phyloP scores from a whole-genome alignment of 1,284 basidiomycete species.

The Peniophora sp. region DNA sequence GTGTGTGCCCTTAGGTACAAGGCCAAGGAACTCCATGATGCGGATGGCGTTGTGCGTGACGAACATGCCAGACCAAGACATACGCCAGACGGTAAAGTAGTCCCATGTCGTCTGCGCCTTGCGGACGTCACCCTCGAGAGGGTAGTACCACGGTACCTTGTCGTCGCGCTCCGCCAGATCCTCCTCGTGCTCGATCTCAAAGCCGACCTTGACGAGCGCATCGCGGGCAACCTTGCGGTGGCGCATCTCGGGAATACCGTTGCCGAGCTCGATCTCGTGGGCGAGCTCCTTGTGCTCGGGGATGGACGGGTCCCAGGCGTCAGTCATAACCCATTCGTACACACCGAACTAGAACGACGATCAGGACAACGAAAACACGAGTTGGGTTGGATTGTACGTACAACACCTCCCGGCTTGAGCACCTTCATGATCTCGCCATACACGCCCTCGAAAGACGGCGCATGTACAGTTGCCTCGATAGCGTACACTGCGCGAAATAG shows the following conservation, averaged over 20 bases:
- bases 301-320: slow-evolving; percentile 82
- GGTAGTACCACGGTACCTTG: slow-evolving; percentile 90
- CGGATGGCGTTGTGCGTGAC: slow-evolving; percentile 81
- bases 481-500: slow-evolving; percentile 65
- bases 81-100: slow-evolving; percentile 81
- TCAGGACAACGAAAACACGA: background rate
- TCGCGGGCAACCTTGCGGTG: slow-evolving; percentile 65
- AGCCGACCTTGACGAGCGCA: slow-evolving; percentile 82
- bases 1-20: slow-evolving; percentile 91
- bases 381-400: slow-evolving; percentile 34
- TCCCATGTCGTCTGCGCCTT: slow-evolving; percentile 97
- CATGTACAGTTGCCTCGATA: slow-evolving; percentile 97
- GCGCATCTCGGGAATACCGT: slow-evolving; percentile 98
- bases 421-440: slow-evolving; percentile 93
- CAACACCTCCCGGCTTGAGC: slow-evolving; percentile 93
- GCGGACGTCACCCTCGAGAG: slow-evolving; percentile 85
- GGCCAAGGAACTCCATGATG: slow-evolving; percentile 69
- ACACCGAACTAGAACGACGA: slow-evolving; percentile 71
- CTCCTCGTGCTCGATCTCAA: slow-evolving; percentile 87
- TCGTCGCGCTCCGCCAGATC: slow-evolving; percentile 88
- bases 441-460: slow-evolving; percentile 92
- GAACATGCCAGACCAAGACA: slow-evolving; percentile 82
- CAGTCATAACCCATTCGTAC: slow-evolving; percentile 99
- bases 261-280: slow-evolving; percentile 87
- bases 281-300: slow-evolving; percentile 89